Percentiles rank a stretch among this genome's conserved stretches.
These are phyloP conservation scores for Hygrophila difformis DNA, from an alignment of 257 asterid genomes.

Conservation along the genomic window DNA sequence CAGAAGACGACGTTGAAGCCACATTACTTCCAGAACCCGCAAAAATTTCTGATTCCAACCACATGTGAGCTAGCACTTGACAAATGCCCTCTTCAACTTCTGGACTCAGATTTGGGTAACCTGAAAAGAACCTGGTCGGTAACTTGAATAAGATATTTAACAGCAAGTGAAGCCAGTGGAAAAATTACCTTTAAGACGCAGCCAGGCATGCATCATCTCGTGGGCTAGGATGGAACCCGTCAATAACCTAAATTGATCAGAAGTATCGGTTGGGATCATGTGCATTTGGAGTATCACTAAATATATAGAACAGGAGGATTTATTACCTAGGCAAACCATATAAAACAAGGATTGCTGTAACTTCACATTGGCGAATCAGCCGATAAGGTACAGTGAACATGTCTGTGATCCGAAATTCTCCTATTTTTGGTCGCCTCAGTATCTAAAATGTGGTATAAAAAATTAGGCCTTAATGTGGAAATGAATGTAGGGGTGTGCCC, in stretches of 20 bases:
- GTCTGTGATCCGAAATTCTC: slow-evolving; percentile 72
- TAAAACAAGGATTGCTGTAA: slow-evolving; percentile 85
- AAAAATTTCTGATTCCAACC: slow-evolving; percentile 81
- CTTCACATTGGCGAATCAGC: slow-evolving; percentile 78
- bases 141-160: not conserved
- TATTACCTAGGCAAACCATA: slow-evolving; percentile 93
- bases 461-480: not conserved
- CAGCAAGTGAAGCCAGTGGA: slow-evolving; percentile 2
- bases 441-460: slow-evolving; percentile 34
- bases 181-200: slow-evolving; percentile 70
- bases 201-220: slow-evolving; percentile 99
- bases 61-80: slow-evolving; percentile 95
- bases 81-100: slow-evolving; percentile 96
- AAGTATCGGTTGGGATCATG: not conserved
- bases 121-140: slow-evolving; percentile 19
- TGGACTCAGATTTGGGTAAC: slow-evolving; percentile 61
- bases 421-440: slow-evolving; percentile 69
- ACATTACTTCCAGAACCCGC: slow-evolving; percentile 51
- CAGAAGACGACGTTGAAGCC: slow-evolving; percentile 47
- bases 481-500: not conserved
- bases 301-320: not conserved
- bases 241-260: slow-evolving; percentile 42
- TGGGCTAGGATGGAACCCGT: slow-evolving; percentile 97
- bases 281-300: slow-evolving; percentile 1
- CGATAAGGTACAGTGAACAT: slow-evolving; percentile 88